Evolutionary conservation across 805 yeast genomes (phyloP).

Genomic region (Millerozyma miso): DNA sequence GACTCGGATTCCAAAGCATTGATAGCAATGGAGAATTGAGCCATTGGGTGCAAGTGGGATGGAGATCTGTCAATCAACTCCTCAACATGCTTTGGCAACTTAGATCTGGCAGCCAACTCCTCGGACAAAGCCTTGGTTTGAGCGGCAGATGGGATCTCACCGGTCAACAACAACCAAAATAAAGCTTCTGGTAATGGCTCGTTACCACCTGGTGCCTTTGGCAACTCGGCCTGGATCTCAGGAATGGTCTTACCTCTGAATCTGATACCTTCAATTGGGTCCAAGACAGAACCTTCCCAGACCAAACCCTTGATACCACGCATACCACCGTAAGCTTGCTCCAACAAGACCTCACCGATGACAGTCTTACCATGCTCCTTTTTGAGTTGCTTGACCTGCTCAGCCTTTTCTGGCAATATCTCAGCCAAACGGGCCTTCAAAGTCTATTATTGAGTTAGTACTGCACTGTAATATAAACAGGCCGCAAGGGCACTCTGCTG

Average conservation of each 20-base stretch:
- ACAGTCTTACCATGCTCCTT: slow-evolving; percentile 83
- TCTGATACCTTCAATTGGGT: slow-evolving; percentile 70
- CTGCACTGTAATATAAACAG: background rate
- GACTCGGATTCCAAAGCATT: slow-evolving; percentile 71
- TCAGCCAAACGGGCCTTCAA: slow-evolving; percentile 93
- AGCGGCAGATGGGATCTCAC: slow-evolving; percentile 59
- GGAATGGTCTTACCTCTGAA: slow-evolving; percentile 75
- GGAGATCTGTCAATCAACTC: slow-evolving; percentile 63
- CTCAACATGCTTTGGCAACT: slow-evolving; percentile 60
- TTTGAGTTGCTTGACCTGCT: slow-evolving; percentile 85
- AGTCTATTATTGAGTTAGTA: slow-evolving; percentile 42
- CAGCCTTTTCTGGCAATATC: slow-evolving; percentile 85
- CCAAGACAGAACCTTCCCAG: slow-evolving; percentile 79
- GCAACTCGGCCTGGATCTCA: slow-evolving; percentile 64
- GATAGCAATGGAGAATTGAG: slow-evolving; percentile 73
- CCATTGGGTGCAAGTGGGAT: slow-evolving; percentile 73
- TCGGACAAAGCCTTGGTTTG: slow-evolving; percentile 54
- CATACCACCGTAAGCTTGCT: slow-evolving; percentile 68
- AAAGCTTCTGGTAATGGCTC: slow-evolving; percentile 74
- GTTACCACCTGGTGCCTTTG: slow-evolving; percentile 52
- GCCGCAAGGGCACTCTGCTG: too few relatives aligned
- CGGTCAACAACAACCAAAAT: slow-evolving; percentile 76
- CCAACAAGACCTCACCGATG: slow-evolving; percentile 43
- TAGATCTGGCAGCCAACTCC: slow-evolving; percentile 62
- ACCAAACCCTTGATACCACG: slow-evolving; percentile 69